A percentile compares a stretch with the other conserved stretches of the same genome.
Evolutionary conservation across 2,329 filamentous ascomycete genomes (phyloP).

Genomic region (Aspergillus pseudoterreus): DNA sequence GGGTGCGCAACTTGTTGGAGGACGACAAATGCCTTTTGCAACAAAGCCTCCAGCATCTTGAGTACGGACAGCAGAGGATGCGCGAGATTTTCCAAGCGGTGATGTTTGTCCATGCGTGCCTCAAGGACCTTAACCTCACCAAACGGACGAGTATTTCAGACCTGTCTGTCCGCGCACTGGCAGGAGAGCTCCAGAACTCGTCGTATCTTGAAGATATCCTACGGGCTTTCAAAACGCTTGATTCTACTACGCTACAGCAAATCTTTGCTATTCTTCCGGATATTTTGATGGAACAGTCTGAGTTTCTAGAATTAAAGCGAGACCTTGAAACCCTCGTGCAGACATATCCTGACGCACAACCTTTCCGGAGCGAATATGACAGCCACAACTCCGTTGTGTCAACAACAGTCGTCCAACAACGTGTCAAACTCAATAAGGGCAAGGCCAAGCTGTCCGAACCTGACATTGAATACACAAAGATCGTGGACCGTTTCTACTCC

Average conservation of each 20-base stretch:
- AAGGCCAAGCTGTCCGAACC: constrained; percentile 52
- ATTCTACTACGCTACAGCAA: constrained; percentile 47
- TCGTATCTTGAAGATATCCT: constrained; percentile 52
- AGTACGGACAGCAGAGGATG: constrained; percentile 39
- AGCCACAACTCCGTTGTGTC: constrained; percentile 56
- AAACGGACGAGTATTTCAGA: constrained; percentile 33
- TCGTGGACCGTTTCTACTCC: constrained; percentile 48
- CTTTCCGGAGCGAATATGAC: constrained; percentile 71
- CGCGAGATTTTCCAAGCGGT: constrained; percentile 32
- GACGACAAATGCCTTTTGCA: constrained; percentile 48
- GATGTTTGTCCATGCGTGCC: constrained; percentile 22
- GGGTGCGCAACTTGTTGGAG: constrained; percentile 47
- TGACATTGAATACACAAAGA: constrained; percentile 53
- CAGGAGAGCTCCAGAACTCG: constrained; percentile 52
- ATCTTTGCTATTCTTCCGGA: constrained; percentile 39
- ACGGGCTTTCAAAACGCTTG: constrained; percentile 48
- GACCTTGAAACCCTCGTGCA: constrained; percentile 48
- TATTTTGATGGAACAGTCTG: constrained; percentile 27
- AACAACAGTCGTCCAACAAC: constrained; percentile 58
- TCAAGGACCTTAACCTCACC: constrained; percentile 24
- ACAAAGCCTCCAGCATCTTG: constrained; percentile 37
- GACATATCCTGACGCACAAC: constrained; percentile 45
- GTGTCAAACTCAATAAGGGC: constrained; percentile 56
- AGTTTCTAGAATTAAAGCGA: constrained; percentile 42
- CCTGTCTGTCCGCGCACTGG: constrained; percentile 41